Conservation (phyloP, 768 basidiomycete genomes). For the Hemileccinum rubropunctum region DNA sequence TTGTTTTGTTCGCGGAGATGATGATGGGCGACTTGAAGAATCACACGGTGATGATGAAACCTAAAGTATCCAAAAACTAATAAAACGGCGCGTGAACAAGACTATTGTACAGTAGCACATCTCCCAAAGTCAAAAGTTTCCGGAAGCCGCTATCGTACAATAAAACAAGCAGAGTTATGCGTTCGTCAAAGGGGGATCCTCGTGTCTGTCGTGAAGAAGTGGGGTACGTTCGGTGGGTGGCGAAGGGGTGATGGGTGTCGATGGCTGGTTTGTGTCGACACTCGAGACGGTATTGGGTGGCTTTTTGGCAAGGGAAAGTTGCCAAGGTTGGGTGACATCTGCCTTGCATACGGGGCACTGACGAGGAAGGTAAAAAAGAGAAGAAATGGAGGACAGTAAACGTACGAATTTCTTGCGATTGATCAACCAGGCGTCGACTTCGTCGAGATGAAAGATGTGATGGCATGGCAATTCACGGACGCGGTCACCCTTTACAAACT, state of each 20-base stretch:
- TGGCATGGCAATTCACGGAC: constrained; percentile 92
- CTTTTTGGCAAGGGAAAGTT: constrained; percentile 20
- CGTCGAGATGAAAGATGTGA: constrained; percentile 91
- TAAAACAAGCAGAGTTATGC: constrained; percentile 18
- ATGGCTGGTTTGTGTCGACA: background rate
- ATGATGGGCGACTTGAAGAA: background rate
- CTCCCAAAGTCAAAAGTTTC: background rate
- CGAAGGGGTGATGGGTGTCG: constrained; percentile 13
- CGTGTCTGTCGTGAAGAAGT: constrained; percentile 24
- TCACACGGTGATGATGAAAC: constrained; percentile 16
- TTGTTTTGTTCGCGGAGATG: constrained; percentile 26
- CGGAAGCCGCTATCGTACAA: constrained; percentile 22
- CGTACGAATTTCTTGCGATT: constrained; percentile 89
- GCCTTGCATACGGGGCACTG: constrained; percentile 93
- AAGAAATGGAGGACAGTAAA: constrained; percentile 11
- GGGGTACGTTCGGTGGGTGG: constrained; percentile 33
- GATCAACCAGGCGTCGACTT: constrained; percentile 91
- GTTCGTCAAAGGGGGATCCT: constrained; percentile 11
- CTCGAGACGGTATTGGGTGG: background rate
- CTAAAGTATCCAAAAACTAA: constrained; percentile 4
- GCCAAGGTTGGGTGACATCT: constrained; percentile 74
- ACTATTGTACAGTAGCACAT: constrained; percentile 11
- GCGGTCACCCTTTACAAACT: constrained; percentile 83
- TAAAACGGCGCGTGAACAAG: constrained; percentile 15
- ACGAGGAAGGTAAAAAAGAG: constrained; percentile 4